Evolutionary conservation across 345 rosid genomes (phyloP).

Genomic region (Geranium rotundifolium): DNA sequence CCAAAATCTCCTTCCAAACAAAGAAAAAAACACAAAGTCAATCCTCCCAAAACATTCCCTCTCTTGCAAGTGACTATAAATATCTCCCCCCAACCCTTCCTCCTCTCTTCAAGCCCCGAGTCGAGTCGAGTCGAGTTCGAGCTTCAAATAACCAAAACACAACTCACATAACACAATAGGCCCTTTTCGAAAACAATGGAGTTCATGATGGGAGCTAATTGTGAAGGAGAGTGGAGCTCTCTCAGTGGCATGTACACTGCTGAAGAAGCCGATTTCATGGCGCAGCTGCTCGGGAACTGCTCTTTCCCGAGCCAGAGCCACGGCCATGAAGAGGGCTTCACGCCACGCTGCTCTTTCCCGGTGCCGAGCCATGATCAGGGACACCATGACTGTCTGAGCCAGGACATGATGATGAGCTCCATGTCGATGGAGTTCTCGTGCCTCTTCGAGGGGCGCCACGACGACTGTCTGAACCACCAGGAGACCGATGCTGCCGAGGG

Average conservation of each 20-base stretch:
- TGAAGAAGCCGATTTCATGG: constrained; percentile 71
- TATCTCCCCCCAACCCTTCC: too few relatives aligned
- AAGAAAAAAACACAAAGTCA: too few relatives aligned
- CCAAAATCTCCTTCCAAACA: too few relatives aligned
- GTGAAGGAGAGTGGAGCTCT: constrained; percentile 38
- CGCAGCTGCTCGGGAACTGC: constrained; percentile 40
- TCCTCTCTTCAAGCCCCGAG: too few relatives aligned
- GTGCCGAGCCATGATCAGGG: constrained; percentile 20
- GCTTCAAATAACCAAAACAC: too few relatives aligned
- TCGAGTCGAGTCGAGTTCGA: too few relatives aligned
- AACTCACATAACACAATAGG: neutral
- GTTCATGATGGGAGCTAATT: constrained; percentile 4
- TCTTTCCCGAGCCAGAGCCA: constrained; percentile 11
- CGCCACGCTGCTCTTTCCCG: constrained; percentile 13
- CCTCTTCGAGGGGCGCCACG: constrained; percentile 23
- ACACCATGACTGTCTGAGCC: constrained; percentile 24
- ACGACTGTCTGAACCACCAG: constrained; percentile 22
- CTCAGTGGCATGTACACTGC: constrained; percentile 37
- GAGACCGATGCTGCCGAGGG: constrained; percentile 19
- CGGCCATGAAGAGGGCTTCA: constrained; percentile 10
- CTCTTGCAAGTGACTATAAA: too few relatives aligned
- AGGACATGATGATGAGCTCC: constrained; percentile 16
- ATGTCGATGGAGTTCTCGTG: constrained; percentile 31
- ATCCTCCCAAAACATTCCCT: too few relatives aligned
- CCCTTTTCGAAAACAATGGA: too few relatives aligned